Base-by-base conservation (phyloP, 2,329 filamentous ascomycete species). In the Didymella exigua region DNA sequence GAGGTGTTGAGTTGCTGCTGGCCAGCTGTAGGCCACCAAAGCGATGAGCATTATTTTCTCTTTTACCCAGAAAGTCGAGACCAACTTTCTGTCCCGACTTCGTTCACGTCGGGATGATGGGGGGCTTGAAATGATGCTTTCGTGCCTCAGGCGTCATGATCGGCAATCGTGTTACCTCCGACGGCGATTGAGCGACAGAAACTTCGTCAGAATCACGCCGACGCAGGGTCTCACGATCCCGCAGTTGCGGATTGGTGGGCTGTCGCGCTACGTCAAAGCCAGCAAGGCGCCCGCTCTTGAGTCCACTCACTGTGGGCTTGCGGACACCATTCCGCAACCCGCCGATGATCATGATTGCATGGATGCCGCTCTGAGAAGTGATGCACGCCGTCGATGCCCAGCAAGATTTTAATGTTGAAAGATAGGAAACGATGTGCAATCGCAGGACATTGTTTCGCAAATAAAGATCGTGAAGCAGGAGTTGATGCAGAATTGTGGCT, bases 91-190 rank as follows among this genome's bases (percentile, higher is more conserved):
- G 31, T 46, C 41, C 14, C 16, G n/a, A 30, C 26, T 33, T 19
- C 13, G 31, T 26, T 8, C 29, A 29, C 45, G 27, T 34, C 11
- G 38, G 14, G 33, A 46, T 23, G 46, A 56, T 40, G 24, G 45
- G 50, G 49, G 21, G 41, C 33, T 54, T 19, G 47, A 46, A 26
- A 42, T 51, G 51, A 47, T 46, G 54, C 49, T 47, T 37, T 40
- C 30, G 37, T 59, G 59, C 65, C 64, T 70, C 50, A 66, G 66
- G 63, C 68, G 68, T 70, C 64, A 70, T 69, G 68, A 70, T 70
- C 67, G 61, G 54, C 67, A 60, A 24, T 47, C 16, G 30, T 26
- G 36, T 53, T 34, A 47, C 63, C 52, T 14, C 50, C 51, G 33
- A 24, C 52, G 65, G 52, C 58, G 26, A 52, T 58, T 48, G 58